Evolutionary conservation across 768 basidiomycete genomes (phyloP), one percentile per base, ranked within the genome.

Genomic region (Galerina marginata): DNA sequence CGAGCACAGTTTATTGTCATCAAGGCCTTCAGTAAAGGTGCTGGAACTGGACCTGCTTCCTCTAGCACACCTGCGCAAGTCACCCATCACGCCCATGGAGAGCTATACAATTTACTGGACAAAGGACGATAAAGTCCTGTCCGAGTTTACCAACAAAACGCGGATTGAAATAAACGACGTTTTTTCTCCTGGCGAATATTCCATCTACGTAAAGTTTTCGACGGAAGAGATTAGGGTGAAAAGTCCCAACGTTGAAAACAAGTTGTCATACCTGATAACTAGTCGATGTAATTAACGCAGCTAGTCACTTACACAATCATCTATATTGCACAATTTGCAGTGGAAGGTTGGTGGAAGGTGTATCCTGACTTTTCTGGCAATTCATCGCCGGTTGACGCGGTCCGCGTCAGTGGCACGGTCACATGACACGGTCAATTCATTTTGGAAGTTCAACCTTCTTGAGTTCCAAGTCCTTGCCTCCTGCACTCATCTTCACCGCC

Each of bases 31-130:
- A 68, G 62, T 60, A 33, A 79, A 78, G 44, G 71, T 69, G 2
- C 73, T 88, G 39, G 74, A 76, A n/a, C 63, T 88, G 14, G 67
- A 74, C 12, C 82, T 91, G 33, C 76, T 91, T 14, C 85, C 88
- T 11, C 78, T 92, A 14, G 89, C 85, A 0, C 82, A 88, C 54
- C 78, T 88, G 59, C 76, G 78, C 11, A 61, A 72, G n/a, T 61
- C 65, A 4, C 62, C 68, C 1, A 60, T 69, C n/a, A 61, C 65
- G 23, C 65, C 54, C 20, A 61, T 70, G 16, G 70, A 74, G 46
- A 80, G 78, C 54, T 90, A 88, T 65, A 74, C 75, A 9, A 81
- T 90, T 55, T 68, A 68, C 16, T 91, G 90, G 90, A 69, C 69
- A 33, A 83, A 76, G 61, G 78, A 87, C 61, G 84, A 80, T 10